These are phyloP conservation scores for Starmerella powellii DNA, from an alignment of 805 yeast genomes.

Conservation along the genomic window DNA sequence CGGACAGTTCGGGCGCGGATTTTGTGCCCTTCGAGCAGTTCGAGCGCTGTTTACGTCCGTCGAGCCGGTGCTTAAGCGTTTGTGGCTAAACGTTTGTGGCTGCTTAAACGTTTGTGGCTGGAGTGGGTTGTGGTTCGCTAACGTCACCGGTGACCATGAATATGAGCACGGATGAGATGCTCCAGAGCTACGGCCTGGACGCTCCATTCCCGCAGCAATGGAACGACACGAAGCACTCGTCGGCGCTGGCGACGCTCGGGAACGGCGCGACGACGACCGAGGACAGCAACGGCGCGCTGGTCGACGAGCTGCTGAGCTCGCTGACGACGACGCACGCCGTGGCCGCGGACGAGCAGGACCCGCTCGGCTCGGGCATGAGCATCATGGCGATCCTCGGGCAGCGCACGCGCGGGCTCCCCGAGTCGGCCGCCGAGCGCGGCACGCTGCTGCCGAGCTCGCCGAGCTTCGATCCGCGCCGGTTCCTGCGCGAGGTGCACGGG, in stretches of 20 bases:
- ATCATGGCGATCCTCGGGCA: conserved; percentile 33
- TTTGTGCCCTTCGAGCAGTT: no score
- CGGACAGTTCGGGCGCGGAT: no score
- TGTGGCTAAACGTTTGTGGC: no score
- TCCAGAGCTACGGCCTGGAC: conserved; percentile 19
- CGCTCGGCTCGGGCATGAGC: conserved; percentile 42
- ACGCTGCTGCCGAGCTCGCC: conserved; percentile 42
- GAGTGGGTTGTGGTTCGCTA: neutral
- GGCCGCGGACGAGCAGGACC: conserved; percentile 38
- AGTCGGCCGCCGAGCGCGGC: conserved; percentile 30
- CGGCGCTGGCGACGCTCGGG: conserved; percentile 14
- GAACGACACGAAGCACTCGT: conserved; percentile 13
- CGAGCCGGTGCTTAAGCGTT: no score
- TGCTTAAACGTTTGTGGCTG: neutral
- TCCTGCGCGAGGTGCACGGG: conserved; percentile 44
- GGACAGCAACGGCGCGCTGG: conserved; percentile 21
- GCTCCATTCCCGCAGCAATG: conserved; percentile 19
- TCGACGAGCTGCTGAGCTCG: conserved; percentile 23
- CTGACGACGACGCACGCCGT: conserved; percentile 13
- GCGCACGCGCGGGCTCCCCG: neutral
- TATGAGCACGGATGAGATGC: conserved; percentile 12
- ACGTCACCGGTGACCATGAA: neutral
- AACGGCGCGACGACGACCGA: conserved; percentile 4
- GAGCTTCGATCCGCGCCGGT: conserved; percentile 45
- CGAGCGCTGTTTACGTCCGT: no score